These are phyloP conservation scores for Escovopsis weberi DNA, from an alignment of 2,329 filamentous ascomycete genomes.

Conservation along the genomic window DNA sequence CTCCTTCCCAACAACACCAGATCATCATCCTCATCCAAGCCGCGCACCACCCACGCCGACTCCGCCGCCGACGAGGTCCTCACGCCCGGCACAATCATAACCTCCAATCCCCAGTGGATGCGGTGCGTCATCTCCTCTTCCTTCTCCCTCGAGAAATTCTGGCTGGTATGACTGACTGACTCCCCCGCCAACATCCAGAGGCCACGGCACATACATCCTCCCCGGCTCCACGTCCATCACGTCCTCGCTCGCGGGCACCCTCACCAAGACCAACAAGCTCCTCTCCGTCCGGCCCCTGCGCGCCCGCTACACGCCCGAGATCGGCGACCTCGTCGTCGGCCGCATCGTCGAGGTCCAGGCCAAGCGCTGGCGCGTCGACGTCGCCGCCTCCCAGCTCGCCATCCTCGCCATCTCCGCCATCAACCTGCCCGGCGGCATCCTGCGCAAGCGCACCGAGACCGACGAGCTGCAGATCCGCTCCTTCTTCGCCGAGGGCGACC, in stretches of 20 bases:
- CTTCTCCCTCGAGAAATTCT: too few species aligned
- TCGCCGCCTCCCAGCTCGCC: constrained; percentile 75
- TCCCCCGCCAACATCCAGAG: constrained; percentile 38
- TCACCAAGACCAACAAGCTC: constrained; percentile 92
- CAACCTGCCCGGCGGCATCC: constrained; percentile 85
- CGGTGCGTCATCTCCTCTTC: constrained; percentile 30
- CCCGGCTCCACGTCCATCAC: constrained; percentile 53
- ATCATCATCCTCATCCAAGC: constrained; percentile 18
- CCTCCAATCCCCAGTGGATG: constrained; percentile 95
- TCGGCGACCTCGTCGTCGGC: constrained; percentile 88
- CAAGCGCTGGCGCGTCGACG: constrained; percentile 87
- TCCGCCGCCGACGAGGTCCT: constrained; percentile 46
- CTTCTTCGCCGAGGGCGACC: constrained; percentile 93
- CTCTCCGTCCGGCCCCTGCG: constrained; percentile 82
- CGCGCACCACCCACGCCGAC: constrained; percentile 20
- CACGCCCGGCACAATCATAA: constrained; percentile 80
- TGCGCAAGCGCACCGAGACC: constrained; percentile 81
- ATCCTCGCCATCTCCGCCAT: constrained; percentile 76
- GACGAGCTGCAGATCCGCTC: constrained; percentile 93
- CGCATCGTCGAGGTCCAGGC: constrained; percentile 92
- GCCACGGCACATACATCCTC: constrained; percentile 78
- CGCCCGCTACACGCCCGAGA: constrained; percentile 87
- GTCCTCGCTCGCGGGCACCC: constrained; percentile 78
- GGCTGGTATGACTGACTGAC: too few species aligned
- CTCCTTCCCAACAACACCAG: constrained; percentile 31